Percentiles rank a stretch among this genome's conserved stretches.
Evolutionary conservation across 1,284 basidiomycete species (phyloP).

Genomic region (Neonothopanus nambi): DNA sequence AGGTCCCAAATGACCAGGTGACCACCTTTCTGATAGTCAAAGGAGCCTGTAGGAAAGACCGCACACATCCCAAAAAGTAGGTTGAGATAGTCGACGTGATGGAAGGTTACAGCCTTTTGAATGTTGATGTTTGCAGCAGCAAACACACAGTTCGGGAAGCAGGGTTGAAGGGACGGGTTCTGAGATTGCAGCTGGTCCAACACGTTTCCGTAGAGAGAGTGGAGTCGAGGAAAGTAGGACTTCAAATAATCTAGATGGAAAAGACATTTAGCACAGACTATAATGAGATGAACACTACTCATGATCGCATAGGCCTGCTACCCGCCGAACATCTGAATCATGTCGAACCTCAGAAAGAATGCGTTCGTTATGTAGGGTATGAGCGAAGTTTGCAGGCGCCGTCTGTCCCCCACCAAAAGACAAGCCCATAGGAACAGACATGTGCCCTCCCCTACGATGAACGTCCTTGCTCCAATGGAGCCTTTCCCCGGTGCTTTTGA

Average conservation of each 20-base stretch:
- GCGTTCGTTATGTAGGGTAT: neutral
- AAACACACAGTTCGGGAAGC: conserved; percentile 3
- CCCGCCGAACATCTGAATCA: neutral
- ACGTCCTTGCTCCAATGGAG: neutral
- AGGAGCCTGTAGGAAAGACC: conserved; percentile 4
- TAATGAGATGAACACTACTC: neutral
- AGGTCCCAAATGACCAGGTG: conserved; percentile 19
- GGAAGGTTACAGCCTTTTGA: neutral
- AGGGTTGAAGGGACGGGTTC: neutral
- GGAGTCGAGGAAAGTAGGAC: conserved; percentile 5
- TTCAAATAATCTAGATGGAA: neutral
- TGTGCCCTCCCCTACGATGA: conserved; percentile 9
- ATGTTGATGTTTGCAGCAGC: conserved; percentile 1
- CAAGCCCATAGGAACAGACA: conserved; percentile 1
- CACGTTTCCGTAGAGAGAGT: conserved; percentile 5
- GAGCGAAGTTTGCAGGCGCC: neutral
- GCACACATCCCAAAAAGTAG: conserved; percentile 6
- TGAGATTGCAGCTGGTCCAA: neutral
- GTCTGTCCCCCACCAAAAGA: conserved; percentile 15
- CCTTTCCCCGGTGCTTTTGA: neutral
- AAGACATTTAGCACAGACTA: too few species aligned
- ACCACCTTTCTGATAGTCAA: conserved; percentile 15
- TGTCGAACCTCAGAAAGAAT: neutral
- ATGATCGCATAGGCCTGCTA: neutral
- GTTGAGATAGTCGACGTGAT: neutral